Base-by-base conservation (phyloP, 257 asterid genomes). In the Vinca minor region DNA sequence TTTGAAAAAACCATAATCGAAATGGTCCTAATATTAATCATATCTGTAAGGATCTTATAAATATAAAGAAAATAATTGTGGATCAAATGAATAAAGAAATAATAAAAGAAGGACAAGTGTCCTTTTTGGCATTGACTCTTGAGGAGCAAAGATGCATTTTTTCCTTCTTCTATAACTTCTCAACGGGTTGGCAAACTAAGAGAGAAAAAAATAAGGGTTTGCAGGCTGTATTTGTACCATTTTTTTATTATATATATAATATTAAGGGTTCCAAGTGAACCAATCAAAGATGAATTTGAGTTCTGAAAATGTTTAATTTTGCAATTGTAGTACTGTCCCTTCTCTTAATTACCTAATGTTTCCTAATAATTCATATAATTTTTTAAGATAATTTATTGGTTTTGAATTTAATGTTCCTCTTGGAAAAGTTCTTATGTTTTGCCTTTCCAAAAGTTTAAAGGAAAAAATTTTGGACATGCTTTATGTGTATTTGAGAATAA, bases 121-220 rank as follows among this genome's bases (percentile, higher is more conserved):
- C 89, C 67, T 71, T 60, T 21, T 72, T 78, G 54, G 67, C 73
- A 66, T 82, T 79, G 84, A 87, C 85, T 71, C 74, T 69, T 64
- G 52, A 71, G 54, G 64, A 69, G 71, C 80, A 52, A 71, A 68
- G 76, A 68, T 69, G 47, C 66, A 5, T 32, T 49, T 65, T 41
- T 26, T 38, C n/a, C n/a, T n/a, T n/a, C n/a, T 32, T 35, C 38
- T 34, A 2, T 34, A 46, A 59, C 61, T 74, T 61, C 73, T 74
- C 76, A 77, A 84, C 52, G 80, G n/a, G 85, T 84, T 77, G 86
- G 86, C 81, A 49, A 79, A 74, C 87, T 31, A 70, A 62, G 46
- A 39, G 39, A 63, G 70, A 56, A 66, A 64, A 70, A 34, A 18
- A 13, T 38, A 12, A 6, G 18, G 48, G 8, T 57, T 29, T 45